Base-by-base conservation (phyloP, 768 basidiomycete genomes). In the Steccherinum ochraceum region DNA sequence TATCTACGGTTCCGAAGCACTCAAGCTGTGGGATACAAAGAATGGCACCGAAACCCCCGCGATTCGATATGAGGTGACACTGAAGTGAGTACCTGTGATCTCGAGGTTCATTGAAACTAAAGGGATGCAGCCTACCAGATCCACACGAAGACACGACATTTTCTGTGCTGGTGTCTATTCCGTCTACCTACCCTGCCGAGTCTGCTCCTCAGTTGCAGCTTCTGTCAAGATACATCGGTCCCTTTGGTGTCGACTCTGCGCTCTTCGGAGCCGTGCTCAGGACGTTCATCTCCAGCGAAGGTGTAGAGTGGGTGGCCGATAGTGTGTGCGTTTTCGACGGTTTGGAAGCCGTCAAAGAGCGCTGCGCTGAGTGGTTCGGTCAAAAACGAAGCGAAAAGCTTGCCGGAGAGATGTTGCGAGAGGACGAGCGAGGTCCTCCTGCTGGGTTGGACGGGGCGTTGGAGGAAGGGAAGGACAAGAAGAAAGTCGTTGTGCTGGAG, bases 251-350 rank as follows among this genome's bases (percentile, higher is more conserved):
- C 1, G 83, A 89, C 57, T 70, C 86, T 7, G 64, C 65, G 13
- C 75, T 93, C 16, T 94, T 93, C 61, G 89, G 89, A 20, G 77
- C 77, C 1, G 75, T 92, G 27, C 71, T 93, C 18, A 78, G 86
- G 35, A 93, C 87, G 0, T 94, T 78, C 64, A 90, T 93, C 49
- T 91, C 91, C 3, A 61, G 74, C 19, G 78, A 75, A 49, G 89
- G 86, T 5, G 77, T 89, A n/a, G 86, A 90, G 56, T 94, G 86
- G 81, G 70, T 73, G 2, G 71, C 77, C 20, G 89, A 83, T 24
- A 74, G 72, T 1, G 83, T 93, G 16, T 91, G 88, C 56, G 86
- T 93, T 12, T 94, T 93, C 61, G 92, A 94, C 55, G 92, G 92
- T 11, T 66, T 93, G 23, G 89, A 92, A 65, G 81, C 73, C 58